Base-by-base conservation (phyloP, 495 filamentous ascomycete genomes). In the Aspergillus indologenus region DNA sequence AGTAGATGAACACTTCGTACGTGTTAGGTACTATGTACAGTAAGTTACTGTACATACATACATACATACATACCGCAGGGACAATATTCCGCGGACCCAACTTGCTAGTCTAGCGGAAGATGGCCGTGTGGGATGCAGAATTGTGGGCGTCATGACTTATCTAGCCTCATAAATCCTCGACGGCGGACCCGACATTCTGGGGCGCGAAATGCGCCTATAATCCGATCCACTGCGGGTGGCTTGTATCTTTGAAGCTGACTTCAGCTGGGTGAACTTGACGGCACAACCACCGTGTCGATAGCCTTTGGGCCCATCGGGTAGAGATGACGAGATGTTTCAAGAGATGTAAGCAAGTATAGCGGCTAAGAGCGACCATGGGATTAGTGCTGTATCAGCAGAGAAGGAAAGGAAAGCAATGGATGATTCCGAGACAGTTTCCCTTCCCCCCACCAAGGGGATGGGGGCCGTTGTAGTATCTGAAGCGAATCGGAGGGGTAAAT, bases 401-500 rank as follows among this genome's bases (percentile, higher is more conserved):
- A 6, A 17, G 21, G 17, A 23, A 29, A 52, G 19, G 26, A 29
- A 9, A 29, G 20, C 18, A 2, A 26, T 24, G 12, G n/a, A n/a
- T 26, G 14, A 29, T 40, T 40, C 34, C 34, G 34, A 40, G 34
- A 40, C 34, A 2, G 34, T 40, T 40, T 8, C 7, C 34, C 9
- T 9, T 29, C 34, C 12, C 34, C 12, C 34, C 12, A 4, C 12
- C 12, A 8, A 40, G 34, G 34, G 12, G 34, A 15, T 31, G n/a
- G 54, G 17, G 22, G 26, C 48, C 23, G 29, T 42, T 53, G 48
- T 48, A 45, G 59, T 22, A 43, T 54, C 24, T 60, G 55, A 49
- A 20, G 17, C 61, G 53, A 59, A 53, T 56, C 61, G 56, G 61
- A 59, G 42, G 50, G 9, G 54, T 34, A 62, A 53, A 56, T 58